Evolutionary conservation across 306 rosid species (phyloP).

Genomic region (Hippophae rhamnoides): DNA sequence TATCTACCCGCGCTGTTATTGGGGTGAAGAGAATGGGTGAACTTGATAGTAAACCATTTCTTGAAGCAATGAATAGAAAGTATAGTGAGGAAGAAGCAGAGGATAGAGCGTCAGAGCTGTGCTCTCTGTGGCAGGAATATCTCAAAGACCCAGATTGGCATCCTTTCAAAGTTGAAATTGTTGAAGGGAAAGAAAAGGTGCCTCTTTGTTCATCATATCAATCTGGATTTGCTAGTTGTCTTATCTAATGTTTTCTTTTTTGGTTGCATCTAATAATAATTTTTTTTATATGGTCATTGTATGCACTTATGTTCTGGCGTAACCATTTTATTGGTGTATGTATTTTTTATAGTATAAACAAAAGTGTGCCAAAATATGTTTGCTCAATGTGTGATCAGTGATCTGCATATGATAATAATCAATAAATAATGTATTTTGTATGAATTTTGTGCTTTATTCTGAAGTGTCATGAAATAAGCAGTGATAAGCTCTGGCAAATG

Average conservation of each 20-base stretch:
- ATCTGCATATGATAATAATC: too few relatives aligned
- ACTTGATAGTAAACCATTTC: slow-evolving; percentile 43
- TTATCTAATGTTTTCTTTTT: background rate
- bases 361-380: background rate
- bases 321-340: background rate
- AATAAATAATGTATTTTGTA: too few relatives aligned
- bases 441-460: too few relatives aligned
- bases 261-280: background rate
- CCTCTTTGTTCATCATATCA: background rate
- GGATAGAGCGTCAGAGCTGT: background rate
- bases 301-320: background rate
- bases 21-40: slow-evolving; percentile 48
- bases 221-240: too few relatives aligned
- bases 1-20: slow-evolving; percentile 22
- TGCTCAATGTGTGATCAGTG: background rate
- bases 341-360: background rate
- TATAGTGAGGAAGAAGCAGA: slow-evolving; percentile 6
- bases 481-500: too few relatives aligned
- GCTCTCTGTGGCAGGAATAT: slow-evolving; percentile 11
- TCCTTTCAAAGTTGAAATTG: slow-evolving; percentile 12
- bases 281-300: background rate
- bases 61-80: slow-evolving; percentile 28
- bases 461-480: too few relatives aligned
- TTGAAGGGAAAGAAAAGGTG: slow-evolving; percentile 8
- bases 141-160: slow-evolving; percentile 16